These are phyloP conservation scores for Thecaphora thlaspeos DNA, from an alignment of 1,284 basidiomycete genomes.

Conservation along the genomic window DNA sequence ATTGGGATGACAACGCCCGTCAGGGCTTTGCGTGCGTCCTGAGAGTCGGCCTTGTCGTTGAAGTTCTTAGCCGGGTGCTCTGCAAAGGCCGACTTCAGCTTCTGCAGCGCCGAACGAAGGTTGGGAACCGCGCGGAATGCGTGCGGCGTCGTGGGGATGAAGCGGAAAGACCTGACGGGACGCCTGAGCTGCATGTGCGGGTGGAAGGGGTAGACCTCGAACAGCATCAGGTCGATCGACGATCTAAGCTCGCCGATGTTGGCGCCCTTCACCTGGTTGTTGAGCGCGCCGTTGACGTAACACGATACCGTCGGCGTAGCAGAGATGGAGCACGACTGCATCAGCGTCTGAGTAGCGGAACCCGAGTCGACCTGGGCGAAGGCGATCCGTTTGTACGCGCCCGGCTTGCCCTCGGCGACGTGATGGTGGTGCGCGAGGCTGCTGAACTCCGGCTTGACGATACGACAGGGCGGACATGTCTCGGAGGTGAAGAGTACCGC, in stretches of 20 bases:
- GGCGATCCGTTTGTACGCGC: constrained; percentile 25
- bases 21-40: constrained; percentile 61
- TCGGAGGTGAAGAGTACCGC: constrained; percentile 69
- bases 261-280: constrained; percentile 70
- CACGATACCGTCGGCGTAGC: constrained; percentile 80
- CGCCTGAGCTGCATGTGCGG: constrained; percentile 69
- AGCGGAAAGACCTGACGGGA: constrained; percentile 66
- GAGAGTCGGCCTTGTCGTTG: constrained; percentile 36
- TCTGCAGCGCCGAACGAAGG: constrained; percentile 67
- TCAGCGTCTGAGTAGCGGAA: constrained; percentile 20
- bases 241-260: constrained; percentile 68
- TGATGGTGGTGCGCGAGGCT: constrained; percentile 64
- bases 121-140: constrained; percentile 71
- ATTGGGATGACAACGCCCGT: constrained; percentile 54
- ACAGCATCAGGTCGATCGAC: constrained; percentile 72
- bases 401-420: constrained; percentile 12
- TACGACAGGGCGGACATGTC: constrained; percentile 67
- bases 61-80: constrained; percentile 53
- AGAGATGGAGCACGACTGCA: constrained; percentile 62
- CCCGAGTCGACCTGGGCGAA: constrained; percentile 56
- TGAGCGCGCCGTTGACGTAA: constrained; percentile 60
- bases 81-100: constrained; percentile 69
- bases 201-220: constrained; percentile 70
- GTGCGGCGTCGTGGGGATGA: constrained; percentile 66
- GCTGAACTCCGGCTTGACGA: constrained; percentile 69